Base-by-base conservation (phyloP, 306 rosid genomes). In the Prunus mira region DNA sequence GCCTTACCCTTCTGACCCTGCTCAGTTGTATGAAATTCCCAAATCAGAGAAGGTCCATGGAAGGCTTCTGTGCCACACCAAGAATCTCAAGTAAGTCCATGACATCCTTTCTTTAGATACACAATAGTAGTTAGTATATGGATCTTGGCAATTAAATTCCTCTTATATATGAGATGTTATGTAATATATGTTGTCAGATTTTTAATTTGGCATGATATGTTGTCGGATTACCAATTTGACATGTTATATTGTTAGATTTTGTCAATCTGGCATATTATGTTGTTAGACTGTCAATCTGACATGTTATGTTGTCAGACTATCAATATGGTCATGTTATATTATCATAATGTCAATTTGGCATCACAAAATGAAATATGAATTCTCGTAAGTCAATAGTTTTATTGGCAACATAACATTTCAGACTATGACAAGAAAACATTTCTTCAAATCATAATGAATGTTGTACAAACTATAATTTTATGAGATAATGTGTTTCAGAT, bases 41-140 rank as follows among this genome's bases (percentile, higher is more conserved):
- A 82, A 80, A 67, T 73, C 86, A 2, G 82, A 76, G 5, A 67
- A 75, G 66, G 68, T 41, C 64, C 50, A 57, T 11, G 84, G 80
- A 17, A 94, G 95, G 81, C 73, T 85, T 76, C 46, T 95, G 69
- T 85, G 89, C 69, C 97, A 90, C 84, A 95, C 98, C 81, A 67
- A 73, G 14, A 92, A 85, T 15, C 93, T 92, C 81, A 88, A 82
- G 98, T 95, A 86, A 84, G 91, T 19, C 67, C 25, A 12, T 27
- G 12, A 52, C 19, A 43, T 61, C 13, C 47, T 30, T 50, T 20
- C 41, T 34, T 69, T 69, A 28, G 61, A 13, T 25, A 61, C 41
- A 61, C 65, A 61, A 61, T 27, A 25, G 65, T 27, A 12, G 34
- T 38, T 28, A 12, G 41, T 27, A 12, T 25, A 13, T 60, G 1